phyloP scores from a whole-genome alignment of 495 filamentous ascomycete species.

The Aspergillus coremiiformis region DNA sequence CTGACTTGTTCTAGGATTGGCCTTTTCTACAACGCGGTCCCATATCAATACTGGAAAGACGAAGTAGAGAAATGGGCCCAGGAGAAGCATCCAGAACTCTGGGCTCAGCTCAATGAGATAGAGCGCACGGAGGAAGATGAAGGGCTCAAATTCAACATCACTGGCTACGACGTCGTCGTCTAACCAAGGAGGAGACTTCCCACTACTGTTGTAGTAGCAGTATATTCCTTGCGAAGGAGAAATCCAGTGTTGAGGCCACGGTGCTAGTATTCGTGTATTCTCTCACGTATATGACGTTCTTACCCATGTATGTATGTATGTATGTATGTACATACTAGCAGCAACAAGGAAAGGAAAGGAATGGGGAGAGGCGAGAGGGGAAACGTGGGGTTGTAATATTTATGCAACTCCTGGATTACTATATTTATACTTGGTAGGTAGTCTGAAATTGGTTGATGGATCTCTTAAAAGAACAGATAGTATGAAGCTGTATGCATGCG shows the following conservation, averaged over 20 bases:
- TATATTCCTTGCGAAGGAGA: background rate
- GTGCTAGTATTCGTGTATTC: too few species aligned
- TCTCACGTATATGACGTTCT: too few species aligned
- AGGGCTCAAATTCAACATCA: slow-evolving; percentile 27
- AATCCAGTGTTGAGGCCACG: background rate
- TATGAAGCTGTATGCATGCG: too few species aligned
- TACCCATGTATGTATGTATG: too few species aligned
- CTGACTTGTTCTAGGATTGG: slow-evolving; percentile 49
- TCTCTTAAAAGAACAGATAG: too few species aligned
- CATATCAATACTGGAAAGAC: slow-evolving; percentile 50
- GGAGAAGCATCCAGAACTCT: slow-evolving; percentile 56
- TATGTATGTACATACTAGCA: too few species aligned
- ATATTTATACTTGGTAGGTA: too few species aligned
- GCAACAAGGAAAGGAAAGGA: too few species aligned
- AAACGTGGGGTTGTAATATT: too few species aligned
- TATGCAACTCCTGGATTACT: too few species aligned
- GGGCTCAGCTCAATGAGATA: slow-evolving; percentile 48
- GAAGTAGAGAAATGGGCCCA: slow-evolving; percentile 65
- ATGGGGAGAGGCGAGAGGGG: too few species aligned
- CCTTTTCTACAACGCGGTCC: slow-evolving; percentile 64
- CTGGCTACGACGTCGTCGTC: slow-evolving; percentile 4
- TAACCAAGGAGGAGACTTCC: background rate
- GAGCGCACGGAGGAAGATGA: slow-evolving; percentile 33
- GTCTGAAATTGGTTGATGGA: too few species aligned
- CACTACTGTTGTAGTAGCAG: background rate